These are phyloP conservation scores for Starmerella davenportii DNA, from an alignment of 805 yeast species.

Conservation along the genomic window DNA sequence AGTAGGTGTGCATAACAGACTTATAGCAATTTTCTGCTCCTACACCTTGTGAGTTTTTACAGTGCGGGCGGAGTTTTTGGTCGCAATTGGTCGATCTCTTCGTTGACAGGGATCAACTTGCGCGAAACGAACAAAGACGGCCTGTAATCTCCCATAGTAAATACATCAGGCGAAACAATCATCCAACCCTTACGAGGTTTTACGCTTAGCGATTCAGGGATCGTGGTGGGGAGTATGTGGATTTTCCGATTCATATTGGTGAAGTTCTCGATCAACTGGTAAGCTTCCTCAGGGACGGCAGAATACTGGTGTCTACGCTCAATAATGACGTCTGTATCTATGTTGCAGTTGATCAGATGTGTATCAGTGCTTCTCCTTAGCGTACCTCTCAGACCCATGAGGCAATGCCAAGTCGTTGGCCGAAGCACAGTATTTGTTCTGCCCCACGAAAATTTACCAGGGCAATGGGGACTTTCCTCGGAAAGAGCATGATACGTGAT, in stretches of 20 bases:
- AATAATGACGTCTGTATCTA: conserved; percentile 72
- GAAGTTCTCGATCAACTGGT: conserved; percentile 74
- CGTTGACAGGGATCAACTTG: conserved; percentile 40
- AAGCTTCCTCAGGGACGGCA: conserved; percentile 57
- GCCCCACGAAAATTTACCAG: conserved; percentile 21
- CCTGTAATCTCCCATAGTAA: conserved; percentile 46
- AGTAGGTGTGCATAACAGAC: too few species aligned
- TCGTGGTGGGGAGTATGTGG: conserved; percentile 63
- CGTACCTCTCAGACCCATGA: conserved; percentile 95
- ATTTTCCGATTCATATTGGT: conserved; percentile 64
- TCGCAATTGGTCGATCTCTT: conserved; percentile 61
- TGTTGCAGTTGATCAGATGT: conserved; percentile 76
- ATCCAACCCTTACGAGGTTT: conserved; percentile 82
- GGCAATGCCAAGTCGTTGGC: conserved; percentile 74
- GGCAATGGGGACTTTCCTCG: conserved; percentile 45
- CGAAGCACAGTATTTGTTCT: conserved; percentile 35
- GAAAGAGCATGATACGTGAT: conserved; percentile 63
- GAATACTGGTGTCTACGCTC: conserved; percentile 27
- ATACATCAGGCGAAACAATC: conserved; percentile 64
- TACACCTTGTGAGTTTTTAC: too few species aligned
- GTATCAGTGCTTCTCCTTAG: conserved; percentile 70
- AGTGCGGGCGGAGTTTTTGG: conserved; percentile 58
- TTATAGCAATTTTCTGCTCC: too few species aligned
- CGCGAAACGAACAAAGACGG: conserved; percentile 26
- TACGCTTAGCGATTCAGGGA: conserved; percentile 37